These are phyloP conservation scores for Boletales sp. DNA, from an alignment of 768 basidiomycete genomes.

Conservation along the genomic window DNA sequence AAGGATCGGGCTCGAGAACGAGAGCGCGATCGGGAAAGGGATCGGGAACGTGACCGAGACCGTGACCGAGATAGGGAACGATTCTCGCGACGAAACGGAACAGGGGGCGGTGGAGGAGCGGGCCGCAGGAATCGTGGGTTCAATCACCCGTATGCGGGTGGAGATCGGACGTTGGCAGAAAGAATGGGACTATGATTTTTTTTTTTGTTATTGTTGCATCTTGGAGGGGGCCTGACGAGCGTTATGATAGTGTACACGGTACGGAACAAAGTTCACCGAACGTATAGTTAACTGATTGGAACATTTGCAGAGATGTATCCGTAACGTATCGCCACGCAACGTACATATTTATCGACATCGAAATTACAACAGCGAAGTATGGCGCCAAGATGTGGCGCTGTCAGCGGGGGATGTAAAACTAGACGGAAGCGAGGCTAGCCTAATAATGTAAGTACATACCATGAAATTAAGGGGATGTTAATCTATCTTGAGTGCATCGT, in stretches of 20 bases:
- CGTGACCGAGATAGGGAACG: conserved; percentile 38
- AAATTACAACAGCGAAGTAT: too few relatives aligned
- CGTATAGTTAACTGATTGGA: too few relatives aligned
- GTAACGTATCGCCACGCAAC: conserved; percentile 20
- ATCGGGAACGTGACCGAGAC: conserved; percentile 34
- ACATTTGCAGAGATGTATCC: conserved; percentile 25
- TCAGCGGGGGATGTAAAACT: neutral
- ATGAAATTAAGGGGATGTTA: neutral
- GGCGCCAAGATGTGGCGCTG: neutral
- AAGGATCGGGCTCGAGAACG: conserved; percentile 35
- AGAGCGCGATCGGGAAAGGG: conserved; percentile 33
- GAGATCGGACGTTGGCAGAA: conserved; percentile 83
- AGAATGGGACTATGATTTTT: conserved; percentile 64
- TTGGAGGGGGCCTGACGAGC: conserved; percentile 14
- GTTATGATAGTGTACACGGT: conserved; percentile 36
- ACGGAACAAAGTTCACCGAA: conserved; percentile 5
- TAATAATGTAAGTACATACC: too few relatives aligned
- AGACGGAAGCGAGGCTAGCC: neutral
- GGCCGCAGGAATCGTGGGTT: conserved; percentile 37
- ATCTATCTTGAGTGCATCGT: too few relatives aligned
- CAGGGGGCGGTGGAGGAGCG: conserved; percentile 36
- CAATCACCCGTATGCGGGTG: conserved; percentile 33
- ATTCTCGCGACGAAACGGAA: conserved; percentile 41
- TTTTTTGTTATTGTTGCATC: conserved; percentile 16
- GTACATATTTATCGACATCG: too few relatives aligned